Evolutionary conservation across 768 basidiomycete genomes (phyloP).

Genomic region (Mycena galopus): DNA sequence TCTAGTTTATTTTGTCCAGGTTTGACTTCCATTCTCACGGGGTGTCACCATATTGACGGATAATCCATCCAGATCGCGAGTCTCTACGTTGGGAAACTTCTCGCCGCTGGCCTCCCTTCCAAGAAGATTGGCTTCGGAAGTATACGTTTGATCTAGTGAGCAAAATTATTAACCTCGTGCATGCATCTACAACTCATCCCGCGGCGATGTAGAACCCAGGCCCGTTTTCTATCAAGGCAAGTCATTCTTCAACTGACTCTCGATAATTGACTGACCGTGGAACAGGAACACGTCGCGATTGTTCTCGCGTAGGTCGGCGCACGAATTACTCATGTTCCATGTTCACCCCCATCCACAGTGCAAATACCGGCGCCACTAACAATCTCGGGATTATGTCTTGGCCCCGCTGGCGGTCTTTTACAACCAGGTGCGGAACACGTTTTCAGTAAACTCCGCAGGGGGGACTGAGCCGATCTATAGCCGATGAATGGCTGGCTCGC

Average conservation of each 20-base stretch:
- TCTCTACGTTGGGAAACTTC: constrained; percentile 39
- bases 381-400: constrained; percentile 44
- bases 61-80: constrained; percentile 41
- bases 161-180: neutral
- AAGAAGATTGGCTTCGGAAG: constrained; percentile 36
- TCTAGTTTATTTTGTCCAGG: constrained; percentile 43
- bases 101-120: constrained; percentile 39
- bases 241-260: neutral
- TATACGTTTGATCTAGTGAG: constrained; percentile 35
- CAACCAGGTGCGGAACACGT: constrained; percentile 13
- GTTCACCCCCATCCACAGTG: constrained; percentile 17
- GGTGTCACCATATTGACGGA: too few relatives aligned
- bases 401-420: constrained; percentile 42
- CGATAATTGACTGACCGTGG: neutral
- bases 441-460: neutral
- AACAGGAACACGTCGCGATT: constrained; percentile 42
- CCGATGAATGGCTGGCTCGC: constrained; percentile 46
- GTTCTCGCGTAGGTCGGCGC: constrained; percentile 37
- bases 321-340: neutral
- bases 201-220: constrained; percentile 36
- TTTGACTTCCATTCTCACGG: too few relatives aligned
- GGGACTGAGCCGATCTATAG: neutral
- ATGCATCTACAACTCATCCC: neutral
- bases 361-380: constrained; percentile 42
- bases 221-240: constrained; percentile 38